Percentiles rank a stretch among this genome's conserved stretches.
These are phyloP conservation scores for Candida odintsovae DNA, from an alignment of 805 yeast genomes.

Conservation along the genomic window DNA sequence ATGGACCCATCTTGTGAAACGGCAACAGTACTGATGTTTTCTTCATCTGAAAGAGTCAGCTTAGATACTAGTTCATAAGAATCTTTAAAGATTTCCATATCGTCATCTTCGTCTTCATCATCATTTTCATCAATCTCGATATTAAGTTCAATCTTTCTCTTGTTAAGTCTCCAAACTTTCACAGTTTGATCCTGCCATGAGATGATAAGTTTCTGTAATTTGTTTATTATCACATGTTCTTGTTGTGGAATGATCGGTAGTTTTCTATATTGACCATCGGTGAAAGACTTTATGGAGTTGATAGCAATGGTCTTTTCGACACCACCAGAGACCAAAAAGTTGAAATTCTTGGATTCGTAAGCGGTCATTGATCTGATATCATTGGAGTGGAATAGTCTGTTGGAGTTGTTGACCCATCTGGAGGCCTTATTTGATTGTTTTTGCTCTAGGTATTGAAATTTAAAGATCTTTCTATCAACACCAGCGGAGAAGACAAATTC, in stretches of 20 bases:
- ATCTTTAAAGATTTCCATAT: slow-evolving; percentile 23
- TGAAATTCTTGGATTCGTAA: slow-evolving; percentile 62
- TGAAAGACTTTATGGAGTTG: slow-evolving; percentile 60
- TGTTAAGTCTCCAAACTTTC: slow-evolving; percentile 68
- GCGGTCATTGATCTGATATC: slow-evolving; percentile 76
- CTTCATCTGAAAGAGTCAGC: slow-evolving; percentile 65
- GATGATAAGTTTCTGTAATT: slow-evolving; percentile 45
- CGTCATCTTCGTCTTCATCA: slow-evolving; percentile 7
- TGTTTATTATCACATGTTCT: slow-evolving; percentile 45
- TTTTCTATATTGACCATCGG: slow-evolving; percentile 65
- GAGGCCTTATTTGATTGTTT: slow-evolving; percentile 28
- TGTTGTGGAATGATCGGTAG: slow-evolving; percentile 56
- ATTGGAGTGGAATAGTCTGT: slow-evolving; percentile 76
- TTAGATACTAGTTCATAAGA: slow-evolving; percentile 60
- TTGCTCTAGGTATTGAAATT: slow-evolving; percentile 34
- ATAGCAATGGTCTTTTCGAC: slow-evolving; percentile 64
- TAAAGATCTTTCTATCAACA: slow-evolving; percentile 85
- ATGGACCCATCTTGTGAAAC: slow-evolving; percentile 60
- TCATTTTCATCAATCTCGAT: slow-evolving; percentile 21
- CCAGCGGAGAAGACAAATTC: slow-evolving; percentile 80
- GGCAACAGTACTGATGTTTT: slow-evolving; percentile 65
- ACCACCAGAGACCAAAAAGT: slow-evolving; percentile 76
- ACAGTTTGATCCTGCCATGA: slow-evolving; percentile 81
- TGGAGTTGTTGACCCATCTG: slow-evolving; percentile 74
- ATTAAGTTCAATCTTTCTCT: slow-evolving; percentile 15